These are phyloP conservation scores for Aegle marmelos DNA, from an alignment of 345 rosid genomes.

Conservation along the genomic window DNA sequence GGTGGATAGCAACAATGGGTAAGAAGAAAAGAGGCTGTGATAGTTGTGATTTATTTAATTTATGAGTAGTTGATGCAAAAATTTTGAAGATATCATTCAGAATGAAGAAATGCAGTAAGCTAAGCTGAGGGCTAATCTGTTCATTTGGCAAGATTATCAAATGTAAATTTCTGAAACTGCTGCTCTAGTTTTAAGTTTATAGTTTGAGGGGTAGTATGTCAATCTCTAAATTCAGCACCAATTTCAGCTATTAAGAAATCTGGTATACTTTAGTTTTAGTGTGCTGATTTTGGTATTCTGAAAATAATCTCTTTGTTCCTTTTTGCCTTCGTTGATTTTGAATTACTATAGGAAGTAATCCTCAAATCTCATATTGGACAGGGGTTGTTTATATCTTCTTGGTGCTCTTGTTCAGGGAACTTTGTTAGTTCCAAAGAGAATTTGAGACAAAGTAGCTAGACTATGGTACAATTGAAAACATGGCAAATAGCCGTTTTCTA, in stretches of 20 bases:
- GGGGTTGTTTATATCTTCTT: neutral
- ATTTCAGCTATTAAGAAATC: neutral
- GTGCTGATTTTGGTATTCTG: neutral
- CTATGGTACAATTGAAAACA: neutral
- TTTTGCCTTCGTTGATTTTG: neutral
- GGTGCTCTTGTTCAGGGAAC: neutral
- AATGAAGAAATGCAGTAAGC: neutral
- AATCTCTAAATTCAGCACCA: neutral
- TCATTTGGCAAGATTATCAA: neutral
- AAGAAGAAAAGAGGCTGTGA: neutral
- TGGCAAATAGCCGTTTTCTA: neutral
- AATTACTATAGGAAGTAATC: neutral
- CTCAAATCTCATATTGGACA: neutral
- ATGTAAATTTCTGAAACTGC: neutral
- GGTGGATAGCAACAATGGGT: neutral
- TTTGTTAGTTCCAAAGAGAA: neutral
- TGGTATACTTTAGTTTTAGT: neutral
- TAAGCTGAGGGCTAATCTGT: neutral
- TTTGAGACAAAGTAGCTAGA: neutral
- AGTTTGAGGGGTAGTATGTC: neutral
- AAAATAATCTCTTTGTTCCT: neutral
- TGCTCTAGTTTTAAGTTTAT: no score
- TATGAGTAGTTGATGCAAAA: neutral
- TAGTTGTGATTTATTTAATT: neutral
- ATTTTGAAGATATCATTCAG: neutral